Evolutionary conservation across 108 stramenopile species (phyloP).

Genomic region (Tribonema minus): DNA sequence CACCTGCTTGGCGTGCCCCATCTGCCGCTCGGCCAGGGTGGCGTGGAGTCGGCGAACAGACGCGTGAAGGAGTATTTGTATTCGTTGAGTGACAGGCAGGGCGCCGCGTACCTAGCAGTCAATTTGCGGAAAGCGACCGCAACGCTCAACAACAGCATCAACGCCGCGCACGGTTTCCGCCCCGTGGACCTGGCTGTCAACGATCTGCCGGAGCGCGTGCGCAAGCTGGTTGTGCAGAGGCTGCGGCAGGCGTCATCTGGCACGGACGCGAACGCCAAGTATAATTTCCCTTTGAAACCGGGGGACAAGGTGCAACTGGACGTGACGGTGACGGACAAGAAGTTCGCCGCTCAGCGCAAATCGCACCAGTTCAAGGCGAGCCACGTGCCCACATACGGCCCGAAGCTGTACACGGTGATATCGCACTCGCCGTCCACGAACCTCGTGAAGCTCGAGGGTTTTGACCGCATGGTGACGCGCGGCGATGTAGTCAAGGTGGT

Average conservation of each 20-base stretch:
- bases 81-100: too few relatives aligned
- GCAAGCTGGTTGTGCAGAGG: neutral
- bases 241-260: neutral
- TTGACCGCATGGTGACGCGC: too few relatives aligned
- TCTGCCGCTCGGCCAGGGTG: neutral
- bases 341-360: neutral
- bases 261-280: neutral
- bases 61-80: neutral
- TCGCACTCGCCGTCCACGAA: too few relatives aligned
- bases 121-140: neutral
- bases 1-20: neutral
- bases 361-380: neutral
- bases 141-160: neutral
- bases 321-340: neutral
- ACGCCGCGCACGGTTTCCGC: neutral
- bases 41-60: neutral
- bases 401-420: neutral
- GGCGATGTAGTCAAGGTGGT: too few relatives aligned
- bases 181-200: neutral
- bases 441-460: too few relatives aligned
- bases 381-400: neutral
- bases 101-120: neutral
- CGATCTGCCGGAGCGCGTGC: neutral
- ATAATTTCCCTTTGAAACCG: neutral
- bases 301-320: neutral